These are phyloP conservation scores for Malassezia slooffiae DNA, from an alignment of 1,284 basidiomycete species.

Conservation along the genomic window DNA sequence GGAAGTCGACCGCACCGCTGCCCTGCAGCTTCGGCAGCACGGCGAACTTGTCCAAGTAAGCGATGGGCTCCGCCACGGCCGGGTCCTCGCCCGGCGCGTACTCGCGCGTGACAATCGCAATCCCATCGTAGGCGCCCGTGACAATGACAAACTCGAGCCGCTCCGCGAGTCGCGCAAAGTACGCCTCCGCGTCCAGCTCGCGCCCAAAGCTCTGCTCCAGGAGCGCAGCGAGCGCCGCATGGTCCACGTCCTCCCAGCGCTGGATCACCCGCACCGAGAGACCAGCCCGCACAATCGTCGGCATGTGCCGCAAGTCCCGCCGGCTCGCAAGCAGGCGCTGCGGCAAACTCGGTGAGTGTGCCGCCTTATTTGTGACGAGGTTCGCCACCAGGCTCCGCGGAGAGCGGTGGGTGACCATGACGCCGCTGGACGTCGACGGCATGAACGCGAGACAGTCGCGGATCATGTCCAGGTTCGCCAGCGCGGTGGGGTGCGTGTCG, in stretches of 20 bases:
- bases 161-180: constrained; percentile 65
- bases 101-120: constrained; percentile 87
- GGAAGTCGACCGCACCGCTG: constrained; percentile 95
- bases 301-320: constrained; percentile 75
- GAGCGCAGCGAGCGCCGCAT: constrained; percentile 62
- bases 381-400: constrained; percentile 90
- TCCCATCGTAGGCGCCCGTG: constrained; percentile 89
- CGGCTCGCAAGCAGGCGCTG: constrained; percentile 79
- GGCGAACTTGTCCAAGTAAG: constrained; percentile 97
- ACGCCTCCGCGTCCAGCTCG: constrained; percentile 61
- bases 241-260: constrained; percentile 59
- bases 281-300: constrained; percentile 81
- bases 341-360: constrained; percentile 84
- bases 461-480: constrained; percentile 77
- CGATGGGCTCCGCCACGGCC: constrained; percentile 51
- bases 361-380: constrained; percentile 95
- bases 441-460: constrained; percentile 80
- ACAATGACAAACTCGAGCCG: constrained; percentile 85
- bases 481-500: constrained; percentile 68
- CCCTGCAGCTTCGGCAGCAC: constrained; percentile 89
- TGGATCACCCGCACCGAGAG: constrained; percentile 72
- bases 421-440: constrained; percentile 80
- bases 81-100: constrained; percentile 35
- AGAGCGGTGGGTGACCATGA: constrained; percentile 94
- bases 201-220: constrained; percentile 78